Evolutionary conservation across 2,329 filamentous ascomycete genomes (phyloP).

Genomic region (Xylariaceae sp.): DNA sequence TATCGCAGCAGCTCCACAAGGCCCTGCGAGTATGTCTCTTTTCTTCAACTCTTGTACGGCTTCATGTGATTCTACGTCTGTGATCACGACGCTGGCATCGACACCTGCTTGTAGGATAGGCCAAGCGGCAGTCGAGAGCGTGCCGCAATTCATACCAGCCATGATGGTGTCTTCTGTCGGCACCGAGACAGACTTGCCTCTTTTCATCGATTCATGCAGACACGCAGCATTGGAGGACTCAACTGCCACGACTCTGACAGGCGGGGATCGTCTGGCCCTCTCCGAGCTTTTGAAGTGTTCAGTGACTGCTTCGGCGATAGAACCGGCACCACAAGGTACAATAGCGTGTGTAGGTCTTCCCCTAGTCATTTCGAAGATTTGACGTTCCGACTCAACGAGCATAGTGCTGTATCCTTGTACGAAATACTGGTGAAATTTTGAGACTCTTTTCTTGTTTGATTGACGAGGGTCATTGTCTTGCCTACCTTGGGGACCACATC

Average conservation of each 20-base stretch:
- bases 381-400: constrained; percentile 62
- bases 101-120: constrained; percentile 52
- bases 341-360: constrained; percentile 45
- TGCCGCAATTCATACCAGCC: constrained; percentile 70
- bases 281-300: constrained; percentile 50
- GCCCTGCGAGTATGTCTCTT: constrained; percentile 22
- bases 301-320: constrained; percentile 65
- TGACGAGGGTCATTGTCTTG: background rate
- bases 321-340: constrained; percentile 68
- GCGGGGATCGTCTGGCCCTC: background rate
- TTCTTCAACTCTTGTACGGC: constrained; percentile 50
- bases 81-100: constrained; percentile 56
- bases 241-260: constrained; percentile 56
- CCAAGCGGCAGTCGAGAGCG: constrained; percentile 63
- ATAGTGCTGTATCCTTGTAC: constrained; percentile 75
- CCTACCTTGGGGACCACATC: constrained; percentile 56
- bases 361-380: constrained; percentile 41
- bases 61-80: constrained; percentile 57
- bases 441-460: constrained; percentile 1
- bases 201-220: constrained; percentile 48
- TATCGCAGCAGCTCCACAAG: constrained; percentile 38
- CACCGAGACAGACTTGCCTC: constrained; percentile 44
- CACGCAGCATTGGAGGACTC: constrained; percentile 65
- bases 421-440: constrained; percentile 50
- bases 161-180: constrained; percentile 63